Conservation (phyloP, 2,329 filamentous ascomycete genomes). For the Penicillium sp. region DNA sequence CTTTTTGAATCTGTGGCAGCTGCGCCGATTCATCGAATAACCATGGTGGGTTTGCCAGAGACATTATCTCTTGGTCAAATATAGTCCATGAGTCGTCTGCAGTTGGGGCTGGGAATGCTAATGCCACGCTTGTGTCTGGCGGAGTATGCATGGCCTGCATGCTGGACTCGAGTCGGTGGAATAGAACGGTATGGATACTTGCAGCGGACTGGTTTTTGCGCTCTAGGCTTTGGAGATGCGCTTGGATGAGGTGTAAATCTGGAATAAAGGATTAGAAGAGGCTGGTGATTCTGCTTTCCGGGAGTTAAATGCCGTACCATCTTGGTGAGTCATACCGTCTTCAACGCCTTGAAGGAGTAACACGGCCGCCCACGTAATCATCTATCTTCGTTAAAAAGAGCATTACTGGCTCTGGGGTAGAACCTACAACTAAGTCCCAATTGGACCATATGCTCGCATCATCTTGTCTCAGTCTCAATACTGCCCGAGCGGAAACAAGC, state of each 20-base stretch:
- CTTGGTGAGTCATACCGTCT: constrained; percentile 28
- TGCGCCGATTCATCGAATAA: constrained; percentile 18
- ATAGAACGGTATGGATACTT: constrained; percentile 26
- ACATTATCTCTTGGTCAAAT: constrained; percentile 31
- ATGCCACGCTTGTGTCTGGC: constrained; percentile 18
- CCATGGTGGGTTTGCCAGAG: constrained; percentile 28
- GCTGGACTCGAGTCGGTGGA: constrained; percentile 23
- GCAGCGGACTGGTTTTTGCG: constrained; percentile 17
- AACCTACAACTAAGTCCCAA: constrained; percentile 29
- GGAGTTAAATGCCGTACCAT: constrained; percentile 15
- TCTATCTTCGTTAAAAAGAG: constrained; percentile 11
- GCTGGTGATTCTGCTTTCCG: neutral
- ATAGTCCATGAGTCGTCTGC: constrained; percentile 29
- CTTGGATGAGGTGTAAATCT: constrained; percentile 27
- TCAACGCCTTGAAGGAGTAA: constrained; percentile 26
- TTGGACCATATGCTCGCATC: constrained; percentile 33
- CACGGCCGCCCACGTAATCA: constrained; percentile 30
- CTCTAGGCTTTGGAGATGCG: constrained; percentile 24
- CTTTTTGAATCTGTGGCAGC: constrained; percentile 5
- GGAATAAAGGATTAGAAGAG: neutral
- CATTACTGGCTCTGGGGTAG: neutral
- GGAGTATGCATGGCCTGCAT: constrained; percentile 30
- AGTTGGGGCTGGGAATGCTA: constrained; percentile 17
- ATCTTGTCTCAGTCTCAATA: constrained; percentile 26
- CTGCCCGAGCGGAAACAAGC: constrained; percentile 28